Evolutionary conservation across 305 asterid genomes (phyloP).

Genomic region (Ajuga reptans): DNA sequence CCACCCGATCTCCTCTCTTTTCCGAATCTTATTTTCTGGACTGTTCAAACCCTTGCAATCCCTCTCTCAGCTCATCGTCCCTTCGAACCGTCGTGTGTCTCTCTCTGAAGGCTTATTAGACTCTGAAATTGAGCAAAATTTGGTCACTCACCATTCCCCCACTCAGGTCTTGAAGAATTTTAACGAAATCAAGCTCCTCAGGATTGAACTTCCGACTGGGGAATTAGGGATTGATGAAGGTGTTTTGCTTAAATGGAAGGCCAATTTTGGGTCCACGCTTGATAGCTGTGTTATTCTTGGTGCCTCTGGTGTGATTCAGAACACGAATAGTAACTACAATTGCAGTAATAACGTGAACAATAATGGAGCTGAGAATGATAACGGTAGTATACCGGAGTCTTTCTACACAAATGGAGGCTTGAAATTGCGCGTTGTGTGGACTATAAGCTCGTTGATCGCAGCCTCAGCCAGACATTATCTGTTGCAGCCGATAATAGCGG

Average conservation of each 20-base stretch:
- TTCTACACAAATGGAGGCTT: constrained; percentile 88
- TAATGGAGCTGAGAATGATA: constrained; percentile 39
- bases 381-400: constrained; percentile 83
- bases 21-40: constrained; percentile 51
- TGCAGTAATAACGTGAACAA: constrained; percentile 15
- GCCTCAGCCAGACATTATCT: constrained; percentile 95
- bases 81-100: constrained; percentile 38
- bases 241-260: constrained; percentile 82
- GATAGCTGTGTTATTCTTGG: constrained; percentile 85
- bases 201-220: constrained; percentile 80
- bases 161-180: constrained; percentile 77
- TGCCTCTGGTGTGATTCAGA: constrained; percentile 49
- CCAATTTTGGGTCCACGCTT: constrained; percentile 80
- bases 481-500: constrained; percentile 77
- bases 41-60: constrained; percentile 58
- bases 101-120: constrained; percentile 30
- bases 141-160: constrained; percentile 90
- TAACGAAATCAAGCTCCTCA: constrained; percentile 61
- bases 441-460: constrained; percentile 88
- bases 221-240: constrained; percentile 83
- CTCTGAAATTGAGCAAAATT: constrained; percentile 43
- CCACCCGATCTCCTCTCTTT: constrained; percentile 47
- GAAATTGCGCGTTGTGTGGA: constrained; percentile 92
- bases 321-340: constrained; percentile 1
- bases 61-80: constrained; percentile 51